Evolutionary conservation across 768 basidiomycete genomes (phyloP).

Genomic region (Boletus reticulatus): DNA sequence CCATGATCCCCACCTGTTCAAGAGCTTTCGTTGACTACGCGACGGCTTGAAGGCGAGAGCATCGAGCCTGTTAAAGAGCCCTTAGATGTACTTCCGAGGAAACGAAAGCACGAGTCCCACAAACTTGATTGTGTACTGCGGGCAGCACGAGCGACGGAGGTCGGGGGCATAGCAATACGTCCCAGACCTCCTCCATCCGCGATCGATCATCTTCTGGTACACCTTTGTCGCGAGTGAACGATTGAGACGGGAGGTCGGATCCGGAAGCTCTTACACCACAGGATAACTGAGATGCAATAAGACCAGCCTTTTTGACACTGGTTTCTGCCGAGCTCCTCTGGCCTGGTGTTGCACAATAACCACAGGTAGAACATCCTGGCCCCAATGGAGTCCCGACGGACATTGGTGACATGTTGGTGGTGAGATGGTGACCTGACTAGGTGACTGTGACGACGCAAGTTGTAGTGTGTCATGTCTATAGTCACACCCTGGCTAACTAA

Average conservation of each 20-base stretch:
- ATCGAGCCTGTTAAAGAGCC: conserved; percentile 51
- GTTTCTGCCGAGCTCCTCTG: conserved; percentile 39
- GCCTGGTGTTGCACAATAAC: conserved; percentile 65
- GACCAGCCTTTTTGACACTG: conserved; percentile 46
- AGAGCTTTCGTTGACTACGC: conserved; percentile 69
- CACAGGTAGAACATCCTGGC: conserved; percentile 47
- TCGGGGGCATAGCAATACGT: conserved; percentile 88
- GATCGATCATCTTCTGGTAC: conserved; percentile 81
- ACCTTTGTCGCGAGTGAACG: conserved; percentile 39
- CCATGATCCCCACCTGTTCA: conserved; percentile 55
- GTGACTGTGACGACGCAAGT: not conserved
- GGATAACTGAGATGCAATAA: conserved; percentile 50
- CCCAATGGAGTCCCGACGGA: conserved; percentile 29
- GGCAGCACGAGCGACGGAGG: conserved; percentile 80
- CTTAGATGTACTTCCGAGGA: conserved; percentile 16
- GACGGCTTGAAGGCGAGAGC: conserved; percentile 64
- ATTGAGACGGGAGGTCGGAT: not conserved
- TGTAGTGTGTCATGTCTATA: not conserved
- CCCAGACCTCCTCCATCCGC: conserved; percentile 84
- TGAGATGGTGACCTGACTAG: not conserved
- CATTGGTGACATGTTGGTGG: conserved; percentile 21
- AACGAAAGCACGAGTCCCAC: conserved; percentile 18
- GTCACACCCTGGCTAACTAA: conserved; percentile 21
- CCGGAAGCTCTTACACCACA: conserved; percentile 41
- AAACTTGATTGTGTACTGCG: conserved; percentile 92